Conservation (phyloP, 345 rosid genomes). For the thale cress (Arabidopsis thaliana) region TAIR10.1 NC_003076.8:6282501-6283000, state of each 20-base stretch:
- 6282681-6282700: slow-evolving; percentile 43
- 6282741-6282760: slow-evolving; percentile 21
- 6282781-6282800: slow-evolving; percentile 45
- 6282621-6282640: neutral
- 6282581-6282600: neutral
- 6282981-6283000: slow-evolving; percentile 53
- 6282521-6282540: slow-evolving; percentile 2
- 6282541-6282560: slow-evolving; percentile 11
- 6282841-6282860: slow-evolving; percentile 40
- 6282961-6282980: slow-evolving; percentile 51
- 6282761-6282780: slow-evolving; percentile 12
- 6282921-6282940: slow-evolving; percentile 13
- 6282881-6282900: slow-evolving; percentile 30
- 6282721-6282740: slow-evolving; percentile 24
- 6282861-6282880: slow-evolving; percentile 12
- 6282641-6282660: neutral
- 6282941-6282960: slow-evolving; percentile 49
- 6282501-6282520: neutral
- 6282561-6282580: neutral
- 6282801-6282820: slow-evolving; percentile 41
- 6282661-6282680: slow-evolving; percentile 2
- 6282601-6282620: too few relatives aligned
- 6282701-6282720: slow-evolving; percentile 32
- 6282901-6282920: neutral
- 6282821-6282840: slow-evolving; percentile 12